Base-by-base conservation (phyloP, 1,139 yeast genomes). In the Protomyces gravidus region DNA sequence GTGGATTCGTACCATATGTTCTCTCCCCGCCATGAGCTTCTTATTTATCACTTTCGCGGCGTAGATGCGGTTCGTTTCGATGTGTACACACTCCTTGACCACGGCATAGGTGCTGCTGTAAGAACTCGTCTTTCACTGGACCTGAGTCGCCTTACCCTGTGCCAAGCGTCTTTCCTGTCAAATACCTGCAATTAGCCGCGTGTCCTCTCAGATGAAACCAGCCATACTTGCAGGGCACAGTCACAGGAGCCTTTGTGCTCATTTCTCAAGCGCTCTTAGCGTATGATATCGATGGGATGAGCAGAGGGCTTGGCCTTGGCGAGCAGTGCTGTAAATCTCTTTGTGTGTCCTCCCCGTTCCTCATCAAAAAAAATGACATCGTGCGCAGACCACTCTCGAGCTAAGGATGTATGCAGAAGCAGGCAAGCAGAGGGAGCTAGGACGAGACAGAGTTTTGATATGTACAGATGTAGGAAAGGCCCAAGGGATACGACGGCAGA, bases 31-130 rank as follows among this genome's bases (percentile, higher is more conserved):
- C 78, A 76, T 75, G 45, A 75, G 69, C 46, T 72, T 65, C 64
- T 76, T 76, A 68, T 71, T 73, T 65, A 76, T 75, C 59, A 76
- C 71, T 63, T 76, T 76, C 48, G 76, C 76, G 9, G 78, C 78
- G 63, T 72, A 76, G 61, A 66, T 67, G 56, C 61, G 57, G 36
- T 74, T 73, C 2, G 76, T 71, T 45, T 71, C 72, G 15, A 72
- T 67, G 64, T 75, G 78, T 19, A 67, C 67, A 13, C 75, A 76
- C 65, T 73, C 78, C 62, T 71, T 53, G 39, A 53, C 58, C n/a
- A 53, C 58, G 11, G 58, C 58, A 45, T 53, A 53, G 3, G 58
- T 53, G 21, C 58, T 53, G 15, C 3, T 13, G 36, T 19, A 19
- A 21, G 32, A 32, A 33, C 45, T 17, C 7, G 7, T 17, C 42